Base-by-base conservation (phyloP, 108 stramenopile genomes). In the Cylindrotheca fusiformis region DNA sequence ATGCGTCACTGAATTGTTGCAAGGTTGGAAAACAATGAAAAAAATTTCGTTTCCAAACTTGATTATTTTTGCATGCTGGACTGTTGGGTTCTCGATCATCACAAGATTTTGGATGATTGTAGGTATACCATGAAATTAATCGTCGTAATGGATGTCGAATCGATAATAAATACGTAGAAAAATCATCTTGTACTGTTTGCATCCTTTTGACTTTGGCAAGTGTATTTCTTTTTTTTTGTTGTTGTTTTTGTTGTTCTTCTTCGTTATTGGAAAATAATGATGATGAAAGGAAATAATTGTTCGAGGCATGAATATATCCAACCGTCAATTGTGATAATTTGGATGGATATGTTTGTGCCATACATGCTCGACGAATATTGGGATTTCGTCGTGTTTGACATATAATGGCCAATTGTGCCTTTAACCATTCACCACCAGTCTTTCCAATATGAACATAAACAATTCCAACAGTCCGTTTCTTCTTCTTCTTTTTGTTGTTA, bases 391-490 rank as follows among this genome's bases (percentile, higher is more conserved):
- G 21, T 21, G 62, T 63, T 22, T 63, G 29, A 50, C 62, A 63
- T 32, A 63, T 52, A 4, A 63, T 24, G 1, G 48, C 8, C 8
- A 63, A 22, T 52, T 63, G 62, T 21, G 62, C 21, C 28, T 52
- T 63, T 29, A 63, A 52, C 49, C 49, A 63, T 63, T 63, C 62
- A 4, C 62, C 62, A 4, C 62, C 62, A 14, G 62, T 63, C 31
- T 63, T 63, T 12, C 62, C 62, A 52, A 63, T 32, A 32, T 63
- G 62, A 19, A 63, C 62, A 52, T 52, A 63, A 3, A 63, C 3
- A 32, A 63, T 63, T 2, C 50, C 36, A 41, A n/a, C n/a, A n/a
- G n/a, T n/a, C n/a, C n/a, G n/a, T n/a, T n/a, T n/a, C n/a, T n/a
- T n/a, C n/a, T n/a, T n/a, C n/a, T n/a, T n/a, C n/a, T n/a, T n/a